Evolutionary conservation across 1,284 basidiomycete genomes (phyloP), one percentile per base, ranked within the genome.

Genomic region (Cutaneotrichosporon cyanovorans): DNA sequence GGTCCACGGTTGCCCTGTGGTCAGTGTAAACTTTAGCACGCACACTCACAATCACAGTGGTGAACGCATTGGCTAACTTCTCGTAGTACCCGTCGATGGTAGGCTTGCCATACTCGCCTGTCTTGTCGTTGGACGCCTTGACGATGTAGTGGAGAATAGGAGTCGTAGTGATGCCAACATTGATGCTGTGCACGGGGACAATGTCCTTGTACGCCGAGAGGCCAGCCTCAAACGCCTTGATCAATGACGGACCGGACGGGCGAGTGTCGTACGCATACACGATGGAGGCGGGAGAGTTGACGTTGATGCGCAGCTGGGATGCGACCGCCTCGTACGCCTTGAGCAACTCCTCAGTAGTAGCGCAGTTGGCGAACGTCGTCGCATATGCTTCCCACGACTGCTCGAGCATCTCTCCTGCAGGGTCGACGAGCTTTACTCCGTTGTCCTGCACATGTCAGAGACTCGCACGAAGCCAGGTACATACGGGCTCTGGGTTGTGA

Each of bases 401-500:
- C 63, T 93, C 87, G n/a, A 99, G 80, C 95, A 99, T 99, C 71
- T 99, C 95, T n/a, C 95, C 95, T 12, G 82, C 82, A 15, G 95
- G 88, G 73, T 99, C 95, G 37, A 99, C 89, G 42, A 98, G 81
- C 72, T 98, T 99, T 53, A 97, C 89, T 30, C 95, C 95, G 69
- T 99, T 99, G 71, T 99, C 95, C 88, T 96, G 61, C 5, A 36
- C 35, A 50, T 37, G 33, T 19, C 9, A 4, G 19, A 11, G 4
- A 8, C 9, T 9, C 5, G 7, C 10, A 19, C 37, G 14, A 14
- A 12, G 15, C 5, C 15, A 38, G 9, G 9, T 15, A 69, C 78
- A 58, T 61, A 92, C 91, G 62, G 82, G 78, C 68, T 93, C 93
- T 16, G 93, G 93, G 69, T 99, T 99, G 73, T 99, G 95, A 20